Base-by-base conservation (phyloP, 352 stramenopile species). In the Globisporangium acanthophoron region DNA sequence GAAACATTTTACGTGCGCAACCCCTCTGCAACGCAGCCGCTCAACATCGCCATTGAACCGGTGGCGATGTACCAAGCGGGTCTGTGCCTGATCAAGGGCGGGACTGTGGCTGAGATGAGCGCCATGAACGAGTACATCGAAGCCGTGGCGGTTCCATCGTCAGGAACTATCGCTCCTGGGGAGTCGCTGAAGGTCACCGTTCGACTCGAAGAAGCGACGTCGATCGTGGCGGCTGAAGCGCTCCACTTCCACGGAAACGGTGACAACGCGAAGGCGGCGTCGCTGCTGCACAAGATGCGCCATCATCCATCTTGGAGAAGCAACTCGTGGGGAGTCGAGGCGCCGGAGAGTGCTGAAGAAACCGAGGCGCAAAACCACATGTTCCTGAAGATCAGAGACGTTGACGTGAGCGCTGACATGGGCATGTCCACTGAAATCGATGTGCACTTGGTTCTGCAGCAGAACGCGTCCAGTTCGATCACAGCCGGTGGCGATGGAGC, bases 1-100 rank as follows among this genome's bases (percentile, higher is more conserved):
- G 85, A 95, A 66, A 88, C 71, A 27, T 96, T 96, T 52, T 93
- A 73, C 67, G 80, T 96, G 39, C 73, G 80, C 8, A 96, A 94
- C 61, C 81, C 82, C 15, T 93, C 80, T 12, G 74, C 73, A 9
- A 57, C 66, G 0, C 71, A 91, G 60, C 62, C 79, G 18, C 66
- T 96, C 3, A 88, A 88, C 39, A 94, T 92, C 53, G 64, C 68
- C 8, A 90, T 96, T 27, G 79, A 85, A 16, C 73, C 74, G 27
- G 65, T 87, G 15, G 67, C 77, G 3, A 91, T 91, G 73, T 73
- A 82, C 54, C 76, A 80, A 11, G 54, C 79, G 0, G 80, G 82
- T 5, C 55, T 92, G 44, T 90, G 80, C 49, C 54, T 94, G 5
- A 62, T 94, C 48, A 76, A 86, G 46, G 86, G 84, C 1, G 65